Base-by-base conservation (phyloP, 352 stramenopile species). In the Hyphochytrium catenoides region DNA sequence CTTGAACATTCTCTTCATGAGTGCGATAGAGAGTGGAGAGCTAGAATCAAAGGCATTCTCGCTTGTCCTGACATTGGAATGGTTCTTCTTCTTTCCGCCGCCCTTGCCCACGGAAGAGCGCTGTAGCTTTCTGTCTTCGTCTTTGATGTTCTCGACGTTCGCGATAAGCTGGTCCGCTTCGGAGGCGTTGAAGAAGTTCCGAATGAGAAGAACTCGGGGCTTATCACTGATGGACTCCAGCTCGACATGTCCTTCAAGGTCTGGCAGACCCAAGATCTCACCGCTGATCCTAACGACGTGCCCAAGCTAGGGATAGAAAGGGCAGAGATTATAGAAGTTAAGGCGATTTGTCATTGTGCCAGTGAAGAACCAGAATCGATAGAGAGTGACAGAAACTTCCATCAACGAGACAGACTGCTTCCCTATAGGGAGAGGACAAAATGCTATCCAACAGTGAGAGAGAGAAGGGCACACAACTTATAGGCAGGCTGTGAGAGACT, bases 41-140 rank as follows among this genome's bases (percentile, higher is more conserved):
- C 74, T 52, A 29, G 68, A 60, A 42, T 87, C 73, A 46, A 85
- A 84, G n/a, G 70, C 70, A 44, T 82, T 87, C 39, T 81, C 65
- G 34, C 66, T 83, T 35, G 73, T 85, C 36, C 68, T 62, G 39
- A 74, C 59, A 24, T 56, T 59, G 15, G 68, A 68, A n/a, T n/a
- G n/a, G 41, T 66, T 57, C 18, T 56, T 33, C 39, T 79, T 76
- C 50, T 63, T 67, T 33, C 63, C 57, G 33, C 62, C 75, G 32
- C 57, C 44, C 42, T 74, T 66, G 0, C 63, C 68, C 21, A 78
- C 67, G 8, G 56, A 56, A 34, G 70, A 85, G 40, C 70, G 70
- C 50, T 78, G 66, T 29, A 86, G 57, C 34, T 76, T 72, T 46
- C 78, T 75, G 32, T 41, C 28, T 29, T 78, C 52, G 46, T 87